Evolutionary conservation across 169 alveolate genomes (phyloP), one percentile per base, ranked within the genome.

Genomic region (Cryptosporidium meleagridis): DNA sequence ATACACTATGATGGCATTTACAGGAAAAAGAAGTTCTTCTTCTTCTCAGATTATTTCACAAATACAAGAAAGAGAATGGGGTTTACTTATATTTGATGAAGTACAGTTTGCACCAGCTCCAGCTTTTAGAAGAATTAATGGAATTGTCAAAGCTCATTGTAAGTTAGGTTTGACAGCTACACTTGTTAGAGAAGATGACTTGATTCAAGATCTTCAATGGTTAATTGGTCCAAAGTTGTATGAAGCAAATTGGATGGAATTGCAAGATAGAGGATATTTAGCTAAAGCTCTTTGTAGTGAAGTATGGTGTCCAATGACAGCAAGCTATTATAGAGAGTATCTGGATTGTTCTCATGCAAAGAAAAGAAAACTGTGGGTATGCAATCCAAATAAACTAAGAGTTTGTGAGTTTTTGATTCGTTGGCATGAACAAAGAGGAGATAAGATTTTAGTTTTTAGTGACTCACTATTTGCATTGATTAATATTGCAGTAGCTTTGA

Each of bases 221-320:
- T 95, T 99, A 85, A 97, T 99, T 71, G 99, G 99, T 3, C 99
- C 99, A 23, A 99, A 99, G 92, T 94, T 98, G 61, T 98, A 98
- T 94, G 99, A 99, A 93, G 99, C 99, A 33, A 99, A 98, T 94
- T 98, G 99, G 99, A 94, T 97, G 45, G 99, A 99, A 87, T 93
- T 99, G 41, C 99, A 98, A 91, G 96, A 96, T 35, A 93, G 97
- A 91, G 99, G 99, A 31, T 98, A 91, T 94, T 91, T 98, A 70
- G 99, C 99, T 26, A 96, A 97, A 91, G 99, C 98, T 31, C 95
- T 97, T 45, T 98, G 99, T 85, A 95, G 97, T 65, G 99, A 99
- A 92, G 98, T 98, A 5, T 97, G 99, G 99, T 97, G 99, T 89
- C 99, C 99, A 62, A 99, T 99, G 99, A 95, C 99, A 3, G 95